Conservation (phyloP, 164 flowering plant species). For the Vitis amurensis region DNA sequence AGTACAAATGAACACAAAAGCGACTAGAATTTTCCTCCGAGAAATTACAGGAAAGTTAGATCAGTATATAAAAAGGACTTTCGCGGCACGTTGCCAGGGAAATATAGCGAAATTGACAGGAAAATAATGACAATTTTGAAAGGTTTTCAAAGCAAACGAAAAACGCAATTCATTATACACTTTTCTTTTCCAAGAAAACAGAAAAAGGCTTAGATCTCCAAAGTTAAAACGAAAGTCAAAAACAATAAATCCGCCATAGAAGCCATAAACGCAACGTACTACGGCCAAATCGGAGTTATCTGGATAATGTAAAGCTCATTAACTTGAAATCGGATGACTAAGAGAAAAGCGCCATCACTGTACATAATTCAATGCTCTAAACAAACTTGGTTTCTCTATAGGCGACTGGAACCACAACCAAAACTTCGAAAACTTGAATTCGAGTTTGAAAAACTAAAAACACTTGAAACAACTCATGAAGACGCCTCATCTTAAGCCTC, state of each 20-base stretch:
- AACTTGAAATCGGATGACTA: not conserved
- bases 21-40: no score
- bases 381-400: no score
- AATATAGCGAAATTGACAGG: not conserved
- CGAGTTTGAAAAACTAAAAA: not conserved
- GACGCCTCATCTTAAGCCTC: no score
- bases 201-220: no score
- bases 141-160: not conserved
- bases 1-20: not conserved
- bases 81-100: not conserved
- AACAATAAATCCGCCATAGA: not conserved
- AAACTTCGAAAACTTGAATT: not conserved
- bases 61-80: not conserved
- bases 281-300: not conserved
- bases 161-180: no score
- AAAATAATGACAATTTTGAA: not conserved
- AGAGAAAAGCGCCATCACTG: no score
- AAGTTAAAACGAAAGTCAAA: not conserved
- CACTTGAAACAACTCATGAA: not conserved
- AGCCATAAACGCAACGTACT: no score
- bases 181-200: no score
- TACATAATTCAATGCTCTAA: no score
- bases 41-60: not conserved
- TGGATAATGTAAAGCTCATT: not conserved
- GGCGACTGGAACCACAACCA: not conserved